These are phyloP conservation scores for Tetratostichococcus sp. DNA, from an alignment of 139 green algal species.

Conservation along the genomic window DNA sequence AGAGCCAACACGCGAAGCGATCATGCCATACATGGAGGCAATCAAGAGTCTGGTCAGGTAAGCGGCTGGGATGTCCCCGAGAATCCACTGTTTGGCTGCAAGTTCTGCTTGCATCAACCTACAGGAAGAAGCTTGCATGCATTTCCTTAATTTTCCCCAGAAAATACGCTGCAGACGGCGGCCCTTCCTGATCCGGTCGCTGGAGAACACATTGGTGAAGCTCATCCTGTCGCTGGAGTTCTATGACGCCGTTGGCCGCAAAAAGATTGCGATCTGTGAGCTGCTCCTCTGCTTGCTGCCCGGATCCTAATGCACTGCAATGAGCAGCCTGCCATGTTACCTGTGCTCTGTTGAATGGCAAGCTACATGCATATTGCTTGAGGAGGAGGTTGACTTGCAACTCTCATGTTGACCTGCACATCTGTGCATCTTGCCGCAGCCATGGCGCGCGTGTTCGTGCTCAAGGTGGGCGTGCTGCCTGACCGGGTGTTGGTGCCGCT, in stretches of 20 bases:
- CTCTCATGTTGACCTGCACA: too few relatives aligned
- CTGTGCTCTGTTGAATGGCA: too few relatives aligned
- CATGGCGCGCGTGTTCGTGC: conserved; percentile 60
- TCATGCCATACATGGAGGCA: conserved; percentile 80
- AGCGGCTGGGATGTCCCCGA: too few relatives aligned
- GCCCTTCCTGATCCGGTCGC: conserved; percentile 88
- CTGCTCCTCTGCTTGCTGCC: neutral
- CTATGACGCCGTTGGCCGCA: conserved; percentile 67
- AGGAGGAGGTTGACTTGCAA: neutral
- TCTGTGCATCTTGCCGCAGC: too few relatives aligned
- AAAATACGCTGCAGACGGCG: conserved; percentile 60
- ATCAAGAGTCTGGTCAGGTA: conserved; percentile 77
- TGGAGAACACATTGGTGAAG: conserved; percentile 91
- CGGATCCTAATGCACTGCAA: too few relatives aligned
- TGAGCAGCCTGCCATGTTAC: too few relatives aligned
- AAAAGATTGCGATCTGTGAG: conserved; percentile 78
- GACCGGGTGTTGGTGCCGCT: conserved; percentile 73
- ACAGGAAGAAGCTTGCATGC: too few relatives aligned
- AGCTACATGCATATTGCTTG: too few relatives aligned
- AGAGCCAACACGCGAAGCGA: conserved; percentile 44
- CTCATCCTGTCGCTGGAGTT: conserved; percentile 86
- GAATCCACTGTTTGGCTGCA: too few relatives aligned
- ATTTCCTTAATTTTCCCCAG: too few relatives aligned
- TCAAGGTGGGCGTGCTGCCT: conserved; percentile 72
- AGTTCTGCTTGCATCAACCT: too few relatives aligned